Base-by-base conservation (phyloP, 257 asterid species). In the Echium plantagineum region DNA sequence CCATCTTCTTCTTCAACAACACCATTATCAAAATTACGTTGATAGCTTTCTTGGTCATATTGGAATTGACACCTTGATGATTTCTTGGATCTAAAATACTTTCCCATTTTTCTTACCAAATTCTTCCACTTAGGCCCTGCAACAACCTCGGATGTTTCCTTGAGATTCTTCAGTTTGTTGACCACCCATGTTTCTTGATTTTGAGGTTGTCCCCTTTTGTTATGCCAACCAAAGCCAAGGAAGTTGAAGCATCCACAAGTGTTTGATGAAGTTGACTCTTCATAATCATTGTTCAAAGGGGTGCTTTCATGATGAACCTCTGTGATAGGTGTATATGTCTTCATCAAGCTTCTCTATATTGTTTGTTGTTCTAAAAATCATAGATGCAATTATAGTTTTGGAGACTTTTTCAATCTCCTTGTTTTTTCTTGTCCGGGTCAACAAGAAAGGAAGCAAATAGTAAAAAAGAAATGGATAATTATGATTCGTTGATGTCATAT, bases 1-100 rank as follows among this genome's bases (percentile, higher is more conserved):
- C 26, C 69, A 17, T 72, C 78, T 15, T 74, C 87, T 48, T 79
- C 82, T 7, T 52, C 79, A 15, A 7, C 60, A 13, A 21, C 77
- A 1, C 75, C 80, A 32, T 79, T 78, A 32, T 73, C 83, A 46
- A 89, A 89, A 55, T 89, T 89, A 13, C 85, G 75, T 5, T 90
- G 90, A 31, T 89, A 89, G 63, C 90, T 80, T 53, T 76, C 70
- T 24, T 95, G 94, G 55, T 81, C 82, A 35, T 89, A 89, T 70
- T 75, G 85, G 52, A 68, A 64, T 66, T 71, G 74, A 55, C 66
- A 26, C 64, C 30, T 46, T 48, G 22, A 56, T 5, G 65, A 65
- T 57, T 58, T 75, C 73, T 66, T 70, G 20, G 64, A 24, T 6
- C 73, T 70, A 8, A 56, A 55, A 55, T 72, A 32, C 15, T 20